Evolutionary conservation across 108 stramenopile genomes (phyloP), one percentile per base, ranked within the genome.

Genomic region (Pseudonitzschia pungens): DNA sequence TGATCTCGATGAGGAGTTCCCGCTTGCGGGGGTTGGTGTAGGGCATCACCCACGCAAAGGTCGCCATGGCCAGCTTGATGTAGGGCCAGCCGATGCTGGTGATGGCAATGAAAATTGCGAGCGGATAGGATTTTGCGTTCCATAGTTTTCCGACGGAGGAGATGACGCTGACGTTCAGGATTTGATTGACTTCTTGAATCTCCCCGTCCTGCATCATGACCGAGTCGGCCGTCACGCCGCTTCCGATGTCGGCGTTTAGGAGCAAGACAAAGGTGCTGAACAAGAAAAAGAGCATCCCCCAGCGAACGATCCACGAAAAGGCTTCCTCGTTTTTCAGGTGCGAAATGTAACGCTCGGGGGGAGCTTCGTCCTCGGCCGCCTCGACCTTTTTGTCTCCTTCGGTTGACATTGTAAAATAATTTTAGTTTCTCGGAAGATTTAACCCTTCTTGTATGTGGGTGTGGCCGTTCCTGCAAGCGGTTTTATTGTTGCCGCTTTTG

Each of bases 41-140:
- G 21, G 84, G 82, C 54, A 75, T 45, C 28, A 87, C 66, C 94
- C 94, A 96, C 0, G 82, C 82, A 42, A 81, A 65, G 20, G 87
- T 64, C 62, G 89, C 75, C 12, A 89, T 69, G 4, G 86, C 24
- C 10, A 96, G 56, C 69, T 96, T 96, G 10, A 92, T 51, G 63
- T 92, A 96, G 1, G 94, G 94, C 94, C 92, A 96, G 20, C 36
- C 20, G 16, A 81, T 53, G 29, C 65, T 68, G 16, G 80, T 75
- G 22, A 81, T n/a, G 22, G 44, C 74, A 41, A 81, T 75, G 14
- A 81, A 43, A 43, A 81, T 72, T 20, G 74, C 80, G 10, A 81
- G 58, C 12, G 70, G 65, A 20, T 81, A 72, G 33, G 69, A 71
- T 57, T 44, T 66, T 11, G 70, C 63, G 32, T 72, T 15, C 80